phyloP scores from a whole-genome alignment of 768 basidiomycete species.

The Suillus placidus region DNA sequence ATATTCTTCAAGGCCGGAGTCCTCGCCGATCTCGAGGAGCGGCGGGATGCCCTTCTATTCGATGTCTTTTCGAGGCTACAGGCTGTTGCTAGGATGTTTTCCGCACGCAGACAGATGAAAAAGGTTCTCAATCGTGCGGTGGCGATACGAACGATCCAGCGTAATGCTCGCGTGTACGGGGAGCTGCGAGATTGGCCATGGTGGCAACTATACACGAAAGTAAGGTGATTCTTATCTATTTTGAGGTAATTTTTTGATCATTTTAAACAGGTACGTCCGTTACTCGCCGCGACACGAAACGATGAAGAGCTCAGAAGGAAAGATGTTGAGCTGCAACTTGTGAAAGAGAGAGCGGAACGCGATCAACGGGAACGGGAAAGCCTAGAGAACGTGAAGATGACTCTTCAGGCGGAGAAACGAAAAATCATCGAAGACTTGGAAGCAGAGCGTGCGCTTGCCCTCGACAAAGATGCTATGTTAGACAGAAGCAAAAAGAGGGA shows the following conservation, averaged over 20 bases:
- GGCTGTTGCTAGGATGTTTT: slow-evolving; percentile 82
- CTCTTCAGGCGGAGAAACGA: slow-evolving; percentile 81
- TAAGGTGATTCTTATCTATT: slow-evolving; percentile 25
- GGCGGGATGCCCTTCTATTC: slow-evolving; percentile 83
- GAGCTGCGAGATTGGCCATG: slow-evolving; percentile 96
- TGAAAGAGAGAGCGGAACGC: slow-evolving; percentile 83
- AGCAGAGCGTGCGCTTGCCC: slow-evolving; percentile 73
- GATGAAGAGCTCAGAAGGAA: slow-evolving; percentile 92
- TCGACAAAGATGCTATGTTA: slow-evolving; percentile 84
- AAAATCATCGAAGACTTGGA: slow-evolving; percentile 81
- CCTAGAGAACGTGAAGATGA: slow-evolving; percentile 78
- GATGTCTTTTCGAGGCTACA: slow-evolving; percentile 90
- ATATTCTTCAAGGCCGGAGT: slow-evolving; percentile 99
- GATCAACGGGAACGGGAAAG: slow-evolving; percentile 82
- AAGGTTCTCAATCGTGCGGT: slow-evolving; percentile 92
- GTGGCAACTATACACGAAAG: slow-evolving; percentile 99
- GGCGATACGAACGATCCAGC: slow-evolving; percentile 90
- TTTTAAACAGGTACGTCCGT: slow-evolving; percentile 73
- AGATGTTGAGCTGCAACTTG: slow-evolving; percentile 77
- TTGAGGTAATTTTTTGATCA: slow-evolving; percentile 16
- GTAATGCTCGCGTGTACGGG: slow-evolving; percentile 90
- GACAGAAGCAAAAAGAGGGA: slow-evolving; percentile 87
- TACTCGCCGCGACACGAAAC: slow-evolving; percentile 88
- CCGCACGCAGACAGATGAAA: slow-evolving; percentile 86
- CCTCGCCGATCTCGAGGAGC: slow-evolving; percentile 93